These are phyloP conservation scores for Picea glauca DNA, from an alignment of 75 land plant species.

Conservation along the genomic window DNA sequence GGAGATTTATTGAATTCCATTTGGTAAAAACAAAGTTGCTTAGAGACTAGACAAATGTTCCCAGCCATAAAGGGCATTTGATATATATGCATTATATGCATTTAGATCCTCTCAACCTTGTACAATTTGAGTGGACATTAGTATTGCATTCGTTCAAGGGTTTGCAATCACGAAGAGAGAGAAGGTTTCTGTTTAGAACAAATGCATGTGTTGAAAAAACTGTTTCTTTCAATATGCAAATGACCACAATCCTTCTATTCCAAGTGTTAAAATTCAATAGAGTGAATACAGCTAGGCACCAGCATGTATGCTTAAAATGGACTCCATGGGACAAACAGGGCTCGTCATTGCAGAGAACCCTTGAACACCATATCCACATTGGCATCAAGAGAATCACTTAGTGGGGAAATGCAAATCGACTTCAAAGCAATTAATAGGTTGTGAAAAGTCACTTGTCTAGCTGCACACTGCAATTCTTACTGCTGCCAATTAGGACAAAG, in stretches of 20 bases:
- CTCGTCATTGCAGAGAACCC: not conserved
- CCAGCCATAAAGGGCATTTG: not conserved
- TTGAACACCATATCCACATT: not conserved
- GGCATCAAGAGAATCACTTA: not conserved
- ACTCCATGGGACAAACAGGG: not conserved
- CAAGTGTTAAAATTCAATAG: not conserved
- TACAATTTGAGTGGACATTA: not conserved
- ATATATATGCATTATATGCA: not conserved
- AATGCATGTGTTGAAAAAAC: not conserved
- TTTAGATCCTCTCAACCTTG: not conserved
- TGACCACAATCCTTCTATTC: not conserved
- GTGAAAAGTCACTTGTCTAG: not conserved
- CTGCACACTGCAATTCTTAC: not conserved
- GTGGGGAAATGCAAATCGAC: not conserved
- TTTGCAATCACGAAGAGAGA: too few relatives aligned
- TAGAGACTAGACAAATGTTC: not conserved
- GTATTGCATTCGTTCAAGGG: not conserved
- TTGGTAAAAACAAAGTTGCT: not conserved
- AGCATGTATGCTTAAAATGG: not conserved
- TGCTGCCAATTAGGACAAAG: not conserved
- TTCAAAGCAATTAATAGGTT: not conserved
- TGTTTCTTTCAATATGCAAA: not conserved
- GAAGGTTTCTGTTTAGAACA: not conserved
- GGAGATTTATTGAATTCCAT: not conserved
- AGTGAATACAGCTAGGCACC: not conserved